Conservation (phyloP, 495 filamentous ascomycete genomes). For the Talaromyces wortmannii region DNA sequence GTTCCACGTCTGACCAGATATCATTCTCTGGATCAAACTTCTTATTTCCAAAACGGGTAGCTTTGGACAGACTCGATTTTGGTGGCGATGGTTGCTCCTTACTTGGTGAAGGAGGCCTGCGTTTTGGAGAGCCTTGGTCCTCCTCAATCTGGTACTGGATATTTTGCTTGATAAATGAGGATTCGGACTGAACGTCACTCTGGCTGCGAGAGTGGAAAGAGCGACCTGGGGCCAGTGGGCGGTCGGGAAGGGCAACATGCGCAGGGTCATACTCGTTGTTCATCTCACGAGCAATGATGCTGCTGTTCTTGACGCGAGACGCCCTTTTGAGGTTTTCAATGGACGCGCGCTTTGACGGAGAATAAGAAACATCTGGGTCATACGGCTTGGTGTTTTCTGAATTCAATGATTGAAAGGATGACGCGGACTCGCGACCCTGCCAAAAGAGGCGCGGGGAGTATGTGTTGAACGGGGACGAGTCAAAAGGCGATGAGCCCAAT, state of each 20-base stretch:
- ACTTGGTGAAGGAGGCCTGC: conserved; percentile 52
- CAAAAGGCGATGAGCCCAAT: conserved; percentile 59
- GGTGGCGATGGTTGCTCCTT: conserved; percentile 71
- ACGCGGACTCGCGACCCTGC: conserved; percentile 64
- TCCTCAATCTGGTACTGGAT: conserved; percentile 40
- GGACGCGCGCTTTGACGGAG: conserved; percentile 71
- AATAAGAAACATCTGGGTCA: conserved; percentile 54
- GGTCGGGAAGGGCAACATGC: conserved; percentile 63
- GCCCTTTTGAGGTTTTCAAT: conserved; percentile 90
- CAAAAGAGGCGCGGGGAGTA: conserved; percentile 77
- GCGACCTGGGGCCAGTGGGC: conserved; percentile 62
- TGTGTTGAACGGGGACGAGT: conserved; percentile 60
- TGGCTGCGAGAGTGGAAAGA: conserved; percentile 54
- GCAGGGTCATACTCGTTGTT: conserved; percentile 86
- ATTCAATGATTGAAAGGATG: conserved; percentile 50
- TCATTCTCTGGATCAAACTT: conserved; percentile 64
- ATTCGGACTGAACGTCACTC: conserved; percentile 38
- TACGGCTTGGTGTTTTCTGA: conserved; percentile 61
- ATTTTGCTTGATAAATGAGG: conserved; percentile 10
- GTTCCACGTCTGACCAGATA: conserved; percentile 64
- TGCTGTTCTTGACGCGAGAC: conserved; percentile 94
- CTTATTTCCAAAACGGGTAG: conserved; percentile 58
- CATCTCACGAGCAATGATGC: conserved; percentile 83
- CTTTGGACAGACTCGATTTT: conserved; percentile 75
- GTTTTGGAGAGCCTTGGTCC: background rate